Percentiles rank a stretch among this genome's conserved stretches.
These are phyloP conservation scores for Saccharomycopsis oosterbeekiorum DNA, from an alignment of 805 yeast genomes.

Conservation along the genomic window DNA sequence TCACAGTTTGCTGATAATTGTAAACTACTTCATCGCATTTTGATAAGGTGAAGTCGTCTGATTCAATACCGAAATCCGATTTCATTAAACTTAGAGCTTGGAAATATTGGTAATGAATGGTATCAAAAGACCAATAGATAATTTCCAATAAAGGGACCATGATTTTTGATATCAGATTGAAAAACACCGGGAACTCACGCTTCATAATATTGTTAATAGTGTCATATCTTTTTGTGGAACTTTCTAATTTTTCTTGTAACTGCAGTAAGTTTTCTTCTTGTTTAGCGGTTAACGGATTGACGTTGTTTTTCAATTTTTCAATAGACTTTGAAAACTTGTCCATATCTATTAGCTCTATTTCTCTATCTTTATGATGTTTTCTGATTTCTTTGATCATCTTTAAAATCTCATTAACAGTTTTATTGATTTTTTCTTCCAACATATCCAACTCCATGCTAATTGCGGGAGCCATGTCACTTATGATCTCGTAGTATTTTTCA, in stretches of 20 bases:
- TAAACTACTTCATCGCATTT: conserved; percentile 1
- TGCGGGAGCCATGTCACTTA: conserved; percentile 16
- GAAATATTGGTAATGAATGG: conserved; percentile 12
- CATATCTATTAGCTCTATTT: conserved; percentile 14
- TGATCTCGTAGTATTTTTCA: conserved; percentile 8
- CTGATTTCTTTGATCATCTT: conserved; percentile 14
- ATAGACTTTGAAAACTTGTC: conserved; percentile 11
- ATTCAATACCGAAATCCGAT: conserved; percentile 6
- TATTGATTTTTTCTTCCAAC: conserved; percentile 12
- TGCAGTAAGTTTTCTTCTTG: conserved; percentile 11
- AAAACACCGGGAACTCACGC: conserved; percentile 16
- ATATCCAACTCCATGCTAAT: conserved; percentile 12
- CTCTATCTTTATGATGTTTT: conserved; percentile 11
- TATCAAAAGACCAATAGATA: conserved; percentile 16
- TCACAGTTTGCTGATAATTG: neutral
- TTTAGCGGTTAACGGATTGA: conserved; percentile 7
- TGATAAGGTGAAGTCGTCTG: neutral
- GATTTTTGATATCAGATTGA: conserved; percentile 10
- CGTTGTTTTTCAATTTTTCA: conserved; percentile 9
- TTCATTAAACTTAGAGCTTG: conserved; percentile 14
- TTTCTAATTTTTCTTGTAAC: conserved; percentile 9
- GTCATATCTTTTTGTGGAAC: conserved; percentile 2
- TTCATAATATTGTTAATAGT: conserved; percentile 12
- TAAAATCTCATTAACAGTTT: conserved; percentile 12
- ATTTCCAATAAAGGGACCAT: conserved; percentile 10